A percentile compares a stretch with the other conserved stretches of the same genome.
phyloP scores from a whole-genome alignment of 177 flowering plant genomes.

The Vitis hybrid region DNA sequence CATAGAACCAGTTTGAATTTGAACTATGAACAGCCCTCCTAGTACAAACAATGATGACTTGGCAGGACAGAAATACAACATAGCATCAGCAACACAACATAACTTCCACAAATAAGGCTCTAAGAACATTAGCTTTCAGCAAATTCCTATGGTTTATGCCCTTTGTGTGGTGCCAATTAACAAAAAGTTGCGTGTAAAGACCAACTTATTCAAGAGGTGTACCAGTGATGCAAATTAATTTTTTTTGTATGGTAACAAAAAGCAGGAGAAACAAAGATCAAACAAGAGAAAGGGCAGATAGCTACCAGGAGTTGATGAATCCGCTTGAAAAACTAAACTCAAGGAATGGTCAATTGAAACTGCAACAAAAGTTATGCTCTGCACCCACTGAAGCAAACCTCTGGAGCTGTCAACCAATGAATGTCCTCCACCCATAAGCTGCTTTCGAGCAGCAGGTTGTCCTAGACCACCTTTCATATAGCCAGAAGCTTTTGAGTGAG shows the following conservation, averaged over 20 bases:
- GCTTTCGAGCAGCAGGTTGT: conserved; percentile 73
- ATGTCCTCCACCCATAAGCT: conserved; percentile 72
- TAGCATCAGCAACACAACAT: too few relatives aligned
- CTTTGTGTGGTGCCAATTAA: too few relatives aligned
- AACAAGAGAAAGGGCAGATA: conserved; percentile 1
- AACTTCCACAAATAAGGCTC: too few relatives aligned
- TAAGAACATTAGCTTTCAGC: too few relatives aligned
- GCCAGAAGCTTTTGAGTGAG: conserved; percentile 69
- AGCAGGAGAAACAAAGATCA: not conserved
- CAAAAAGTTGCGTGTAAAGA: too few relatives aligned
- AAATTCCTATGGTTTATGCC: too few relatives aligned
- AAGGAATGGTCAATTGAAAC: conserved; percentile 81
- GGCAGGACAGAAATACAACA: too few relatives aligned
- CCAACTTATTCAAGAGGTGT: too few relatives aligned
- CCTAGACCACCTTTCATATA: conserved; percentile 78
- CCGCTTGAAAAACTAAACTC: conserved; percentile 67
- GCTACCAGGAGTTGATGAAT: conserved; percentile 63
- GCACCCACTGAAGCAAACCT: conserved; percentile 91
- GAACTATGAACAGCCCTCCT: too few relatives aligned
- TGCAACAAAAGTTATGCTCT: conserved; percentile 83
- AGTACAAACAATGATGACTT: too few relatives aligned
- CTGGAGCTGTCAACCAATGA: conserved; percentile 58
- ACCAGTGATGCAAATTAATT: too few relatives aligned
- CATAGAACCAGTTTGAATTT: too few relatives aligned
- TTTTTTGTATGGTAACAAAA: not conserved